Conservation (phyloP, 2,329 filamentous ascomycete genomes). For the Pseudogymnoascus sp. region DNA sequence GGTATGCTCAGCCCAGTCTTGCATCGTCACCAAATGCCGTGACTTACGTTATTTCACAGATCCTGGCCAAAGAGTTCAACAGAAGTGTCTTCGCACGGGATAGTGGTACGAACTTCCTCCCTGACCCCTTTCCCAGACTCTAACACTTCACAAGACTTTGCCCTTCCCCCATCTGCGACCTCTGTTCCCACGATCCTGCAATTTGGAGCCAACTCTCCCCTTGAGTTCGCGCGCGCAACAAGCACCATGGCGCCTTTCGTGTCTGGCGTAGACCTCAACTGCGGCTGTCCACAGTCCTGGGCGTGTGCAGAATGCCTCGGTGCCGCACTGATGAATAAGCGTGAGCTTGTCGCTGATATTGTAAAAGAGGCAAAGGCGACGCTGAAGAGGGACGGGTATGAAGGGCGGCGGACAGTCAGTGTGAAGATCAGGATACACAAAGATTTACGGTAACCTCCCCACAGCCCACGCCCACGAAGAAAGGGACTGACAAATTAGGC, state of each 20-base stretch:
- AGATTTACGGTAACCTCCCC: slow-evolving; percentile 42
- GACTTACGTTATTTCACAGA: slow-evolving; percentile 24
- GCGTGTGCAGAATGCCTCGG: slow-evolving; percentile 60
- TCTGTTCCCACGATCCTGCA: slow-evolving; percentile 58
- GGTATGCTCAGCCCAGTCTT: slow-evolving; percentile 30
- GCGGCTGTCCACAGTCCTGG: slow-evolving; percentile 66
- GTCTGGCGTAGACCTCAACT: slow-evolving; percentile 62
- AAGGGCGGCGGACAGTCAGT: slow-evolving; percentile 45
- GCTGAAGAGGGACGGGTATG: slow-evolving; percentile 46
- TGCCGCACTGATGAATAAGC: slow-evolving; percentile 59
- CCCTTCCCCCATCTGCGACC: slow-evolving; percentile 43
- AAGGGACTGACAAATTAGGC: neutral
- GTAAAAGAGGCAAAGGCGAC: slow-evolving; percentile 47
- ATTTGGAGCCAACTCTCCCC: slow-evolving; percentile 54
- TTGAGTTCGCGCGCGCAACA: slow-evolving; percentile 55
- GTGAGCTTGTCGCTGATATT: slow-evolving; percentile 59
- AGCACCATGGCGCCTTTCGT: slow-evolving; percentile 53
- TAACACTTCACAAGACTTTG: slow-evolving; percentile 45
- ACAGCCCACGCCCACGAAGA: neutral
- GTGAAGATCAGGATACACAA: slow-evolving; percentile 64
- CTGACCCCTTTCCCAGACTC: neutral
- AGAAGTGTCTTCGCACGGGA: slow-evolving; percentile 50
- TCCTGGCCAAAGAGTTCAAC: slow-evolving; percentile 62
- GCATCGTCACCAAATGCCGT: neutral
- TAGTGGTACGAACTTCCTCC: slow-evolving; percentile 38